phyloP scores from a whole-genome alignment of 83 land plant genomes.

The Diphasiastrum complanatum region DNA sequence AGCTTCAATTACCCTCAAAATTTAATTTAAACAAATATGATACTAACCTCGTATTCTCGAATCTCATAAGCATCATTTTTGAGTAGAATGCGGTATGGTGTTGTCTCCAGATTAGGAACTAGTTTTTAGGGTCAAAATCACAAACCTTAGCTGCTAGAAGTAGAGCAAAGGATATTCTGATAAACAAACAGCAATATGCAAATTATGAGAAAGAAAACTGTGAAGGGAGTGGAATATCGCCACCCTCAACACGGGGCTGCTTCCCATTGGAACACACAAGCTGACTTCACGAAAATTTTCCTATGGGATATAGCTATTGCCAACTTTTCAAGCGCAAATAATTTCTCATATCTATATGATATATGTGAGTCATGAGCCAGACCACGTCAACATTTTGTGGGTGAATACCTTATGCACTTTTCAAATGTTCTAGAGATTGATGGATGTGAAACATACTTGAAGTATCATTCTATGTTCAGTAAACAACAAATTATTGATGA shows the following conservation, averaged over 20 bases:
- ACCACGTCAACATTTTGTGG: too few relatives aligned
- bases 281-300: too few relatives aligned
- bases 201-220: too few relatives aligned
- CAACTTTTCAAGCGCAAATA: too few relatives aligned
- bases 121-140: too few relatives aligned
- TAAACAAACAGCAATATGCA: background rate
- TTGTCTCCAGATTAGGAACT: conserved; percentile 89
- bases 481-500: background rate
- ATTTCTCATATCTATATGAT: too few relatives aligned
- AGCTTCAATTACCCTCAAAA: background rate
- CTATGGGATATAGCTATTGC: too few relatives aligned
- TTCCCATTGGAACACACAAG: background rate
- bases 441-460: too few relatives aligned
- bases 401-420: too few relatives aligned
- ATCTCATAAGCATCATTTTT: conserved; percentile 60
- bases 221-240: background rate
- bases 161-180: background rate
- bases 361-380: too few relatives aligned
- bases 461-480: too few relatives aligned
- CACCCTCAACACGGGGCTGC: background rate
- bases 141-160: background rate
- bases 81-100: conserved; percentile 51
- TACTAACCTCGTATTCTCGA: conserved; percentile 66
- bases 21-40: background rate
- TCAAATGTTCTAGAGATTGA: too few relatives aligned